A percentile compares a stretch with the other conserved stretches of the same genome.
These are phyloP conservation scores for Cucurbitaria berberidis DNA, from an alignment of 2,329 filamentous ascomycete species.

Conservation along the genomic window DNA sequence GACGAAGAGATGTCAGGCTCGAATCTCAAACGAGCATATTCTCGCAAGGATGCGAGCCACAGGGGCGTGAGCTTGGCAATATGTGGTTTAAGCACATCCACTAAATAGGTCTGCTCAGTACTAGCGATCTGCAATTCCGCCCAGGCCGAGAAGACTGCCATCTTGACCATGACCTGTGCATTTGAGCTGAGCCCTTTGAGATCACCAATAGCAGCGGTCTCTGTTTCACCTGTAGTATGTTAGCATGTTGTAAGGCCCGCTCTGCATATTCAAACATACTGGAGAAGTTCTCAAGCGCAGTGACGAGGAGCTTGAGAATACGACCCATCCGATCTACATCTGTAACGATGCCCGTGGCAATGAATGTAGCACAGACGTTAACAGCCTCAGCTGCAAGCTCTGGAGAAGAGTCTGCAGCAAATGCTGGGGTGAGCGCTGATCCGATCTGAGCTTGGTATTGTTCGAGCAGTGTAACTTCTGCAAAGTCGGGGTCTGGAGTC, in stretches of 20 bases:
- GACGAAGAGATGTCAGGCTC: slow-evolving; percentile 97
- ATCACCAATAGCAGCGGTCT: slow-evolving; percentile 88
- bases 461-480: slow-evolving; percentile 94
- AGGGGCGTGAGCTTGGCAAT: slow-evolving; percentile 88
- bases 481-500: slow-evolving; percentile 93
- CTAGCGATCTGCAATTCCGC: slow-evolving; percentile 96
- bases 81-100: slow-evolving; percentile 87
- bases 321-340: slow-evolving; percentile 98
- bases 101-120: slow-evolving; percentile 85
- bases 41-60: slow-evolving; percentile 90
- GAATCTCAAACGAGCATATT: slow-evolving; percentile 91
- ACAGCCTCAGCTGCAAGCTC: slow-evolving; percentile 95
- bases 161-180: slow-evolving; percentile 97
- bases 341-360: slow-evolving; percentile 94
- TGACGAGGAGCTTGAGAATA: slow-evolving; percentile 91
- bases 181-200: slow-evolving; percentile 92
- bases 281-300: slow-evolving; percentile 90
- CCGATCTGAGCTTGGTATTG: slow-evolving; percentile 99
- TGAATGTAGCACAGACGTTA: slow-evolving; percentile 97
- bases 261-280: slow-evolving; percentile 49
- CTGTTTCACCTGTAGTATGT: slow-evolving; percentile 62
- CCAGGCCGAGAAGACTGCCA: slow-evolving; percentile 96
- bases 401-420: slow-evolving; percentile 92
- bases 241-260: slow-evolving; percentile 11
- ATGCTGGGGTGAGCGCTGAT: slow-evolving; percentile 93